Base-by-base conservation (phyloP, 225 moss, liverwort and hornwort species). In the Physcomitrium patens region DNA sequence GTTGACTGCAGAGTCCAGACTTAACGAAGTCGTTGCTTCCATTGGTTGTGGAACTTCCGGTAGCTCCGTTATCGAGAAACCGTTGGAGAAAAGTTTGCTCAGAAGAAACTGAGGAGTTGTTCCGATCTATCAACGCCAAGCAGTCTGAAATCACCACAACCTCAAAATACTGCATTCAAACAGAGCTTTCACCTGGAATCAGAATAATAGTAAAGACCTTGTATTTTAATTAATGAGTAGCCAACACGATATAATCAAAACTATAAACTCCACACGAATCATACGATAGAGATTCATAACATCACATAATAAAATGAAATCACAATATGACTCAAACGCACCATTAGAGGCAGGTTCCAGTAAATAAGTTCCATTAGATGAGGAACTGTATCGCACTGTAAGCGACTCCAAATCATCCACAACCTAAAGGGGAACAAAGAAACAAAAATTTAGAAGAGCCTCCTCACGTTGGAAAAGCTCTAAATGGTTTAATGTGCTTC, bases 341-440 rank as follows among this genome's bases (percentile, higher is more conserved):
- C 91, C 91, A 73, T 84, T 87, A 16, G 59, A 60, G 60, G 44
- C 48, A 20, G 71, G 60, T 47, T 60, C 71, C 15, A 60, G 48
- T 11, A 27, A 65, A 68, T 31, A 82, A 45, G 80, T 69, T 55
- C 89, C 91, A 83, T 91, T 89, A 13, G 79, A 60, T 53, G 86
- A 64, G 10, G 83, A 72, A 81, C 79, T 86, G 14, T 83, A 80
- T 76, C 86, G 82, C 12, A 85, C 60, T 41, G 91, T 79, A 18
- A 91, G 80, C 75, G 86, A 69, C 81, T 91, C 91, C 83, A 91
- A 76, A 64, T 89, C 89, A 65, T 89, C 89, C 76, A 91, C 89
- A 74, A 91, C 82, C 91, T 91, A 86, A 12, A 60, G 60, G 13
- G 3, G 28, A 15, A 26, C 14, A 60, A 11, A 20, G 16, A 16